Conservation (phyloP, 1,284 basidiomycete genomes). For the Phylloporus gajari region DNA sequence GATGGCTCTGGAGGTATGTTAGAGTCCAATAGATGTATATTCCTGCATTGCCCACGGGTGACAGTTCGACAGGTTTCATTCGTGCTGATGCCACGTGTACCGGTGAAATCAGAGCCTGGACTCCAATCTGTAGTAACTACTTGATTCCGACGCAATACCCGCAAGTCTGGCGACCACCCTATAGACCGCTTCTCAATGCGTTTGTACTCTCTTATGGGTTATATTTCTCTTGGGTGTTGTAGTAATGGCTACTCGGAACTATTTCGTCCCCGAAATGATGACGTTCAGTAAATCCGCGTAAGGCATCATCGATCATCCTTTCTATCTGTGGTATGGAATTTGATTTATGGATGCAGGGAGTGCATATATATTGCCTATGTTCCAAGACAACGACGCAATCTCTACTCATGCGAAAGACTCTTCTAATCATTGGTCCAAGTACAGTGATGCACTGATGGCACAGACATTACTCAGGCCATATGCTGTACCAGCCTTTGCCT, state of each 20-base stretch:
- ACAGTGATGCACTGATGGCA: neutral
- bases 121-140: too few species aligned
- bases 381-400: neutral
- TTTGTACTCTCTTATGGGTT: too few species aligned
- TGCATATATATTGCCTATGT: neutral
- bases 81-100: too few species aligned
- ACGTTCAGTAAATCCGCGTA: neutral
- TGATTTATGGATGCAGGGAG: neutral
- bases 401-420: conserved; percentile 7
- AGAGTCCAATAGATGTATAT: too few species aligned
- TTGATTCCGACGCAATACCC: too few species aligned
- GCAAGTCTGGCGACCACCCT: too few species aligned
- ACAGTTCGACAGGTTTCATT: too few species aligned
- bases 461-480: conserved; percentile 20
- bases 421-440: neutral
- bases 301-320: neutral
- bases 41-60: too few species aligned
- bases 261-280: neutral
- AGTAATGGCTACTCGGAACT: neutral
- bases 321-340: neutral
- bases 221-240: too few species aligned
- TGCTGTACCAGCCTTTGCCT: conserved; percentile 14
- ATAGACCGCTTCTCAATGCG: too few species aligned
- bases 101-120: too few species aligned
- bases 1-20: too few species aligned